Evolutionary conservation across 495 filamentous ascomycete genomes (phyloP), one percentile per base, ranked within the genome.

Genomic region (Penicillium cataractarum): DNA sequence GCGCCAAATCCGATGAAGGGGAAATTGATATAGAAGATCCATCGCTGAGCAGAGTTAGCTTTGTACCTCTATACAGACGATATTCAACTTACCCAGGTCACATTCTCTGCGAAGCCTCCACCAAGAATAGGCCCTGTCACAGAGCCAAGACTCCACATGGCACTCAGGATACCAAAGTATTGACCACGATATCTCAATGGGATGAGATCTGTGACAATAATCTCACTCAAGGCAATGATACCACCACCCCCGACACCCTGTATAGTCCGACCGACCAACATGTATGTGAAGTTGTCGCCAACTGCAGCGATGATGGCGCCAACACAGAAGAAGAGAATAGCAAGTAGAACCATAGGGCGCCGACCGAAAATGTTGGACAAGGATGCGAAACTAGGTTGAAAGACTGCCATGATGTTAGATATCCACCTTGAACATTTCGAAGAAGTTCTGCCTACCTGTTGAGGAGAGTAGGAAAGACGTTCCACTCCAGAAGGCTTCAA

Each of bases 171-270:
- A 6, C 83, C 83, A 40, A 77, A 76, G 69, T 83, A 86, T 61
- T 83, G 70, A 21, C 77, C 79, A 44, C 78, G 69, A 15, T 72
- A 68, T 17, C 76, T 64, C 6, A 84, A 68, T 0, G 82, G 80
- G 13, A 84, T 83, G 12, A 92, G 72, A 64, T 92, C 90, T 0
- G 89, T 90, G 48, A 92, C 80, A 19, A 92, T 74, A 22, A 91
- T 86, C 67, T 91, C 87, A 1, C 81, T 83, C 61, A 92, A 68
- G 6, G 82, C 79, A 19, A 90, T 80, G 39, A 93, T 76, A 0
- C 90, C 90, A n/a, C 90, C 89, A 27, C 87, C 89, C 9, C 90
- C 90, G 22, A 90, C 71, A 46, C 90, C 90, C 60, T 92, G 89
- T 22, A 92, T 81, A 0, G 83, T 79, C 8, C 90, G 80, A 3